phyloP scores from a whole-genome alignment of 2,329 filamentous ascomycete species.

The Trichophyton verrucosum region DNA sequence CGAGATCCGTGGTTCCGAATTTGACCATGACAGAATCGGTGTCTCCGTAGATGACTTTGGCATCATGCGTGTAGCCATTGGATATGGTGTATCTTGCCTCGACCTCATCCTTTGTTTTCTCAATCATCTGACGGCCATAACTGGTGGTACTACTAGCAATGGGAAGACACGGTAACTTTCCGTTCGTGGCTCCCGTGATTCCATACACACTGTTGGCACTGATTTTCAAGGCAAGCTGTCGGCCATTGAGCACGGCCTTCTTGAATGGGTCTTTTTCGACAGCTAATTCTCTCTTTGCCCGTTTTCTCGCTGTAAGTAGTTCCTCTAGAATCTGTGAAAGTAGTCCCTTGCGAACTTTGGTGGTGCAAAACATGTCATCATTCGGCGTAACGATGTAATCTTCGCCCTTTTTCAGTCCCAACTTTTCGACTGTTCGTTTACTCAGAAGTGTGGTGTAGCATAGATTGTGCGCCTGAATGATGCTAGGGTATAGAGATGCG shows the following conservation, averaged over 20 bases:
- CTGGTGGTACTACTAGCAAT: conserved; percentile 96
- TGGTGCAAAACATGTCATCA: conserved; percentile 81
- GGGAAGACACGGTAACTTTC: conserved; percentile 85
- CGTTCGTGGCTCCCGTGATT: conserved; percentile 87
- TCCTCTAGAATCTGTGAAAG: conserved; percentile 94
- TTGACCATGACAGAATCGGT: conserved; percentile 99
- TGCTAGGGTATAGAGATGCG: conserved; percentile 93
- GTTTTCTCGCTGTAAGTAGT: conserved; percentile 78
- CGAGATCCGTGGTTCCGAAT: conserved; percentile 78
- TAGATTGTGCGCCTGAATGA: conserved; percentile 96
- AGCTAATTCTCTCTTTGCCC: conserved; percentile 80
- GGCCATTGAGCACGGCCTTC: conserved; percentile 93
- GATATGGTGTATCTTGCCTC: conserved; percentile 79
- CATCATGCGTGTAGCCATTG: conserved; percentile 89
- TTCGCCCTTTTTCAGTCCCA: conserved; percentile 69
- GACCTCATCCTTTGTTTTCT: conserved; percentile 93
- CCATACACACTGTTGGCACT: conserved; percentile 98
- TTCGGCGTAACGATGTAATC: conserved; percentile 97
- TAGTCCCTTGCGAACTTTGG: conserved; percentile 79
- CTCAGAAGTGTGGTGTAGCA: conserved; percentile 92
- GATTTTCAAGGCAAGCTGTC: conserved; percentile 89
- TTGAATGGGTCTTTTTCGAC: conserved; percentile 91
- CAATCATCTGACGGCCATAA: conserved; percentile 98
- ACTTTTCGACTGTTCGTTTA: conserved; percentile 61
- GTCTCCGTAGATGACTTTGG: conserved; percentile 95